Evolutionary conservation across 1,284 basidiomycete species (phyloP).

Genomic region (Fomitopsis betulina): DNA sequence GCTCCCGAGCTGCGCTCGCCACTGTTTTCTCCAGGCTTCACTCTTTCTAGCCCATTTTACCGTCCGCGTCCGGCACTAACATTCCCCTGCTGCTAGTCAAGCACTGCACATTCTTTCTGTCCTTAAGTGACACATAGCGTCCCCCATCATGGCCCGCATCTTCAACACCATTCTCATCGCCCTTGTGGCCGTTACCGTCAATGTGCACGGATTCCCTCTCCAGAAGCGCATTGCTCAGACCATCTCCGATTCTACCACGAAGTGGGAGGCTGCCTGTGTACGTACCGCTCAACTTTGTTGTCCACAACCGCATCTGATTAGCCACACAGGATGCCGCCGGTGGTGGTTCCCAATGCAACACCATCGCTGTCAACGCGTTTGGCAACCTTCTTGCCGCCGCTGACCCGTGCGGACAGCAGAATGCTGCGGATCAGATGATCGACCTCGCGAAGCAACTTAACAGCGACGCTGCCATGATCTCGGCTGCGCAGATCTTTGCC

Average conservation of each 20-base stretch:
- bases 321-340: conserved; percentile 38
- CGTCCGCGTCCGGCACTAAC: conserved; percentile 2
- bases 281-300: conserved; percentile 11
- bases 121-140: not conserved
- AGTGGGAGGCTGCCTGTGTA: conserved; percentile 39
- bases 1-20: conserved; percentile 9
- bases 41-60: conserved; percentile 1
- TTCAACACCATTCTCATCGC: conserved; percentile 14
- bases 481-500: conserved; percentile 51
- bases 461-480: conserved; percentile 52
- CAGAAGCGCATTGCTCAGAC: conserved; percentile 38
- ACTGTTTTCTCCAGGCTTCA: conserved; percentile 1
- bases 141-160: conserved; percentile 16
- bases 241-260: conserved; percentile 32
- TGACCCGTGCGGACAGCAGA: conserved; percentile 56
- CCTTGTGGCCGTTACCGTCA: conserved; percentile 14
- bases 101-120: not conserved
- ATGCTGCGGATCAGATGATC: conserved; percentile 57
- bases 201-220: conserved; percentile 23
- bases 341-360: conserved; percentile 49
- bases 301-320: conserved; percentile 1
- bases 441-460: conserved; percentile 54
- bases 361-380: conserved; percentile 47
- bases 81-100: not conserved
- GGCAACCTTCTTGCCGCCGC: conserved; percentile 50